Evolutionary conservation across 2,329 filamentous ascomycete species (phyloP), one percentile per base, ranked within the genome.

Genomic region (Xylaria sp.): DNA sequence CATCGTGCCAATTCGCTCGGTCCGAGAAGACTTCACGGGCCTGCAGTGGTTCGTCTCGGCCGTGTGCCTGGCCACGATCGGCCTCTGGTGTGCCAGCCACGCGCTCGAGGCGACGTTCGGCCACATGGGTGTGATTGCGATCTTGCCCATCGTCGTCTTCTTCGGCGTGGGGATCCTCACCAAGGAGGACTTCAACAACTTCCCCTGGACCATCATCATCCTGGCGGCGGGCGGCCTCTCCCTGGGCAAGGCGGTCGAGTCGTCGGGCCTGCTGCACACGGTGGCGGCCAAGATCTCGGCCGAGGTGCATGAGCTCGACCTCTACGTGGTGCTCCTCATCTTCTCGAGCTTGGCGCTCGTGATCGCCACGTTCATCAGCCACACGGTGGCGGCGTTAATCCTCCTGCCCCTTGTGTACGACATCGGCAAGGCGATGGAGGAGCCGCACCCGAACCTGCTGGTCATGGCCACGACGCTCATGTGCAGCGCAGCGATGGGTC

Each of bases 151-250:
- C 60, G 92, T 97, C 3, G 85, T 97, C 48, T 99, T 99, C 86
- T 99, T 99, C 75, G 96, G 96, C 63, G 94, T 94, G 1, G 96
- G 96, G 12, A 95, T 98, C 72, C 85, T 99, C 36, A 98, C 94
- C 57, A 99, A 98, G 81, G 96, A 98, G 81, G 96, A 99, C 81
- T 99, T 99, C 79, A 99, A 99, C 84, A 99, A 99, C 80, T 99
- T 99, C 80, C 91, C 97, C 45, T 99, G 96, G 96, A 99, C 97
- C 23, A 99, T 99, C 80, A 97, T 99, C 81, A 98, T 99, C 76
- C 90, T 99, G 23, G 96, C 96, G 0, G 95, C 96, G 0, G 96
- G 96, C 55, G 96, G 96, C 8, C 83, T 99, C 39, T 94, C 94
- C 1, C 89, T 99, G 0, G 96, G 96, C 65, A 97, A 97, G 79